Conservation (phyloP, 176 grass and related monocot species). For the Chrysopogon serrulatus region DNA sequence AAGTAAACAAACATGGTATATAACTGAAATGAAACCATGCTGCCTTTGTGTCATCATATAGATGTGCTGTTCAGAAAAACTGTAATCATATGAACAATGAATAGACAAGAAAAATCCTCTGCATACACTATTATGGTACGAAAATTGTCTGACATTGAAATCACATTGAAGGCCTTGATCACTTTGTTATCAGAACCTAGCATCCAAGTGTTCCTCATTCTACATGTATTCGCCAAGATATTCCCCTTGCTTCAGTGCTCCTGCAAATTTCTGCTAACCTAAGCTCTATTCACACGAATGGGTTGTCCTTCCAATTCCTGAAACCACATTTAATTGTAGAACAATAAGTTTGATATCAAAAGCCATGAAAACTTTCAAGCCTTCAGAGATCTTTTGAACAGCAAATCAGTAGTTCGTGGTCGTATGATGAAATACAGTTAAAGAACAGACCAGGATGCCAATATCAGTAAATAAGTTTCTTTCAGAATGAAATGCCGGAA, state of each 20-base stretch:
- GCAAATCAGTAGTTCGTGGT: not conserved
- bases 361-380: not conserved
- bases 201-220: constrained; percentile 3
- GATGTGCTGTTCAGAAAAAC: not conserved
- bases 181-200: constrained; percentile 28
- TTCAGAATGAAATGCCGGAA: not conserved
- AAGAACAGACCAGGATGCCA: not conserved
- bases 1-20: not conserved
- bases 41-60: not conserved
- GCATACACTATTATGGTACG: constrained; percentile 25
- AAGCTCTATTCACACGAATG: constrained; percentile 94
- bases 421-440: not conserved
- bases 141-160: constrained; percentile 17
- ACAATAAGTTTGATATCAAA: not conserved
- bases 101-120: constrained; percentile 17
- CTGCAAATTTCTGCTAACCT: constrained; percentile 25
- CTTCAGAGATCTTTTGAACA: not conserved
- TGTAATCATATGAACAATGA: constrained; percentile 27
- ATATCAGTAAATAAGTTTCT: not conserved
- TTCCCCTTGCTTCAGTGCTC: not conserved
- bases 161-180: not conserved
- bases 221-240: constrained; percentile 11
- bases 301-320: constrained; percentile 96
- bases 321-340: constrained; percentile 30
- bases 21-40: not conserved